Evolutionary conservation across 2,329 filamentous ascomycete genomes (phyloP).

Genomic region (Colletotrichum plurivorum): DNA sequence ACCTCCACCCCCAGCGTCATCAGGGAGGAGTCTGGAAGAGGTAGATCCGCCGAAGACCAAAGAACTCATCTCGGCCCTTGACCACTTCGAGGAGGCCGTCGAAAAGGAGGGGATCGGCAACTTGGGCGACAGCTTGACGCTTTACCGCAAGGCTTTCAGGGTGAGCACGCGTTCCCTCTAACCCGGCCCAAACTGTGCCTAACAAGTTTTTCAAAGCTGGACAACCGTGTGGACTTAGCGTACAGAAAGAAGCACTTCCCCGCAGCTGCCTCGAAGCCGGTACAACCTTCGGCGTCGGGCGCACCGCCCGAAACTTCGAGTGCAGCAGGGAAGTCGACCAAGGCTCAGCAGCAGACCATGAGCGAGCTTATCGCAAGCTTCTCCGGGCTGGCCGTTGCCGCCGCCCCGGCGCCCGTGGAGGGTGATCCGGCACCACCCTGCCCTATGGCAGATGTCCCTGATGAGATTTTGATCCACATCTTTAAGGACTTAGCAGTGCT

Average conservation of each 20-base stretch:
- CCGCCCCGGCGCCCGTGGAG: conserved; percentile 77
- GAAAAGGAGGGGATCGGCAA: conserved; percentile 89
- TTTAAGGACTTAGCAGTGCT: conserved; percentile 78
- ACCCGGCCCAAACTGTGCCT: neutral
- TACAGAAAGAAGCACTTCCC: conserved; percentile 96
- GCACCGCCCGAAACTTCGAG: conserved; percentile 45
- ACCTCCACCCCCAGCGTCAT: conserved; percentile 14
- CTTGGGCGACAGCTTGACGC: conserved; percentile 87
- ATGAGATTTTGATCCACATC: conserved; percentile 88
- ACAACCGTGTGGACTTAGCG: conserved; percentile 84
- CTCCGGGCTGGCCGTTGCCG: conserved; percentile 76
- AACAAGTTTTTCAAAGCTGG: conserved; percentile 71
- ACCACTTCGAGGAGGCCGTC: conserved; percentile 93
- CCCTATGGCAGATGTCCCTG: conserved; percentile 82
- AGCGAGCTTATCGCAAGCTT: conserved; percentile 84
- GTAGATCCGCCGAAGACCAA: conserved; percentile 45
- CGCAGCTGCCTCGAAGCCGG: conserved; percentile 67
- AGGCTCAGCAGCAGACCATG: conserved; percentile 62
- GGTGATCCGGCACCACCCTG: conserved; percentile 82
- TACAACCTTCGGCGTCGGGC: conserved; percentile 39
- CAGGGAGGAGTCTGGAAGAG: conserved; percentile 5
- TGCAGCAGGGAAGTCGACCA: conserved; percentile 35
- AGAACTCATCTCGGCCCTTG: conserved; percentile 82
- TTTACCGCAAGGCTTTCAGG: conserved; percentile 92
- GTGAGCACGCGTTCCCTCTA: conserved; percentile 61